A percentile compares a stretch with the other conserved stretches of the same genome.
Evolutionary conservation across 306 rosid species (phyloP).

Genomic region (Delonix regia): DNA sequence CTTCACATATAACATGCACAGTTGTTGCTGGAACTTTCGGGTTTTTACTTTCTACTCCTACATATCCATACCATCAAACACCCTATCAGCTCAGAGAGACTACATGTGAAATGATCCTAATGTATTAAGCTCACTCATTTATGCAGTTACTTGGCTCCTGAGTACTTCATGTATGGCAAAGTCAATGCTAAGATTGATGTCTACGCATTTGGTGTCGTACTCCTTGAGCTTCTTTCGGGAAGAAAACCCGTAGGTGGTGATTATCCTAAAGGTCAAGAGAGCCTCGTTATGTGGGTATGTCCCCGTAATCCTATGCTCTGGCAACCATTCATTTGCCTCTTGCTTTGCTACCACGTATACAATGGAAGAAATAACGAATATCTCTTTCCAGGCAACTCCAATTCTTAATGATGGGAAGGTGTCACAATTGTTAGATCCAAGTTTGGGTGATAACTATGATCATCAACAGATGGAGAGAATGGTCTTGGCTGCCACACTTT

Average conservation of each 20-base stretch:
- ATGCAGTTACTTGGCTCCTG: conserved; percentile 96
- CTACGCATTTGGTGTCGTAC: conserved; percentile 89
- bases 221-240: conserved; percentile 95
- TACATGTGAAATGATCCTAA: conserved; percentile 15
- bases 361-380: conserved; percentile 17
- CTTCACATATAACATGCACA: conserved; percentile 82
- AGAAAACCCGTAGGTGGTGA: conserved; percentile 84
- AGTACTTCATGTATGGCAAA: conserved; percentile 96
- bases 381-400: conserved; percentile 75
- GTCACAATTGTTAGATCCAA: conserved; percentile 72
- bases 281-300: conserved; percentile 98
- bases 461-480: conserved; percentile 76
- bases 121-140: conserved; percentile 24
- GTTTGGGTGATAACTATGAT: conserved; percentile 63
- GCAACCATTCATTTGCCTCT: conserved; percentile 23
- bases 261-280: conserved; percentile 85
- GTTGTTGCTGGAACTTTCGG: conserved; percentile 99
- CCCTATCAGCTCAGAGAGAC: conserved; percentile 13
- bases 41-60: conserved; percentile 50
- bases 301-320: conserved; percentile 8
- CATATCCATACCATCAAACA: conserved; percentile 6
- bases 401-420: conserved; percentile 72
- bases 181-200: conserved; percentile 89
- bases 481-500: conserved; percentile 88
- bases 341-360: not conserved